Evolutionary conservation across 108 stramenopile genomes (phyloP), one percentile per base, ranked within the genome.

Genomic region (Poteriospumella lacustris): DNA sequence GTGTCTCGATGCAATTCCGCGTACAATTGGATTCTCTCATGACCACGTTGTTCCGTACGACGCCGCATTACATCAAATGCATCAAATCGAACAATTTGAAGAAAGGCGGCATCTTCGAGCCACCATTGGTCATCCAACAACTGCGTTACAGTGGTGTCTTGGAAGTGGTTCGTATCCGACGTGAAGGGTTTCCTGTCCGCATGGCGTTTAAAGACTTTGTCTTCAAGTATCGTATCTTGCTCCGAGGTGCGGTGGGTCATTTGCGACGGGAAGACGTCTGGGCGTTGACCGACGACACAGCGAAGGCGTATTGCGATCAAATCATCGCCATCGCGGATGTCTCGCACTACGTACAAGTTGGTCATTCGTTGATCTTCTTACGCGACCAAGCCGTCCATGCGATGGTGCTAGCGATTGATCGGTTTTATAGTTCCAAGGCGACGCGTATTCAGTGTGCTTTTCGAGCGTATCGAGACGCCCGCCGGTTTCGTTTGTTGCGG

Each of bases 41-140:
- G 84, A 84, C 79, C 39, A 92, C 85, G 76, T 89, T 98, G 58
- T 89, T 91, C 80, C 88, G 84, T 29, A 99, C 98, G n/a, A 89
- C 92, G 87, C 97, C 98, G 31, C 97, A 99, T 79, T 99, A 97
- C 88, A 93, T 99, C 81, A 91, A 96, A 52, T 99, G 99, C 81
- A 82, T 99, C 76, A 98, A 98, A 84, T 95, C 96, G 0, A 85
- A 85, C 81, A 73, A 78, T 36, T n/a, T n/a, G n/a, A n/a, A n/a
- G 52, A 56, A 24, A 56, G n/a, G n/a, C n/a, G n/a, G n/a, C n/a
- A 73, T 93, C 92, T 80, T 82, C 87, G 36, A 81, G 92, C 44
- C 86, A 89, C 36, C 92, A 93, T 78, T 95, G 92, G 64, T 92
- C 92, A 39, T 84, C 34, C 77, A 85, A 47, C 84, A 85, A 59